Evolutionary conservation across 2,329 filamentous ascomycete genomes (phyloP).

Genomic region (Ophiocordyceps camponoti-leonardi): DNA sequence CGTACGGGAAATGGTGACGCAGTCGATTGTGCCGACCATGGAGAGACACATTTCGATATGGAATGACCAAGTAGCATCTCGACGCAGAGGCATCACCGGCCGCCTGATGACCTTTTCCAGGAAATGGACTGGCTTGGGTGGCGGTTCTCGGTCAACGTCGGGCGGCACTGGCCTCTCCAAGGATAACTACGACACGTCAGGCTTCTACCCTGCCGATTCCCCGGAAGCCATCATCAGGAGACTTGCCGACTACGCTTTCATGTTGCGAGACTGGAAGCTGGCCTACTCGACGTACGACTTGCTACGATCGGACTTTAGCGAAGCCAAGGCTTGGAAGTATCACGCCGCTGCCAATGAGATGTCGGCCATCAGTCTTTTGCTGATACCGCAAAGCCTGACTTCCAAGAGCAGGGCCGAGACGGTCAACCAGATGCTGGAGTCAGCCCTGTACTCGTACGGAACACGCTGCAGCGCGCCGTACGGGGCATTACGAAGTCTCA

Average conservation of each 20-base stretch:
- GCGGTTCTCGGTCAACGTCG: constrained; percentile 41
- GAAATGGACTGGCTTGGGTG: constrained; percentile 71
- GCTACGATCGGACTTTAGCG: constrained; percentile 71
- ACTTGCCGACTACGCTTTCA: constrained; percentile 86
- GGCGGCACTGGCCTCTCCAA: constrained; percentile 29
- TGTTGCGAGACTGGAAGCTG: constrained; percentile 91
- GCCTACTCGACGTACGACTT: constrained; percentile 86
- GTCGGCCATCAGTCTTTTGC: constrained; percentile 68
- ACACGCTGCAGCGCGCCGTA: constrained; percentile 68
- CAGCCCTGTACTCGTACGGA: constrained; percentile 81
- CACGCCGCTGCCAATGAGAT: constrained; percentile 92
- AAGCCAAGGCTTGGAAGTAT: constrained; percentile 93
- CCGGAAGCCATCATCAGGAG: constrained; percentile 87
- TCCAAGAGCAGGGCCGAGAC: constrained; percentile 66
- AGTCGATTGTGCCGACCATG: constrained; percentile 92
- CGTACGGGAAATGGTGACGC: constrained; percentile 84
- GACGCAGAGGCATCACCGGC: constrained; percentile 72
- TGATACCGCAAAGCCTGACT: constrained; percentile 54
- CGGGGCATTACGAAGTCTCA: constrained; percentile 61
- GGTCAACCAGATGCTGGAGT: constrained; percentile 75
- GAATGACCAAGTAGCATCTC: constrained; percentile 94
- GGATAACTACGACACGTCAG: constrained; percentile 63
- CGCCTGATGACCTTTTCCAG: constrained; percentile 91
- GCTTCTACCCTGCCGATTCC: constrained; percentile 69
- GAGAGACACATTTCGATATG: constrained; percentile 78